Evolutionary conservation across 208 protist genomes (phyloP), one percentile per base, ranked within the genome.

Genomic region (Acanthamoeba sp.): DNA sequence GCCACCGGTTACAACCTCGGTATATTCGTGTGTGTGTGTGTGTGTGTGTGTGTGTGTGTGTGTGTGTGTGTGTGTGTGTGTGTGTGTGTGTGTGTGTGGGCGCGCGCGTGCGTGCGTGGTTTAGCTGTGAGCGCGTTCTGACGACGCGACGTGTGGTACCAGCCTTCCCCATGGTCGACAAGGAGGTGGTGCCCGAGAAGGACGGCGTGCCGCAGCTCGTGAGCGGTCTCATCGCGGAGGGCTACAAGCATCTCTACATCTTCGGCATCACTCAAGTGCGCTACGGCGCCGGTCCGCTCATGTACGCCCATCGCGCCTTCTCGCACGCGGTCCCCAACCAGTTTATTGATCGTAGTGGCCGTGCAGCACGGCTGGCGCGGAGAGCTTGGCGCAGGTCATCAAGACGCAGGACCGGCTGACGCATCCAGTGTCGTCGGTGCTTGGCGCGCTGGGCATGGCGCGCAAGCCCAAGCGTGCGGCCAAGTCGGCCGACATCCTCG

Each of bases 1-100:
- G 87, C 85, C 57, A 95, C 93, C 45, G 93, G 93, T 27, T 95
- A 93, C 36, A 34, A 93, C 22, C n/a, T 78, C 4, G 52, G 69
- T 82, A 62, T 10, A 16, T 52, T 9, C 45, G 45, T 52, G 45
- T 52, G 45, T 16, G 45, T 52, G 45, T 52, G 45, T 10, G 42
- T 48, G n/a, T n/a, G n/a, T n/a, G n/a, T n/a, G n/a, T n/a, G n/a
- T n/a, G n/a, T n/a, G n/a, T n/a, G n/a, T 10, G 42, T 48, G n/a
- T n/a, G n/a, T n/a, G n/a, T n/a, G n/a, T n/a, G n/a, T n/a, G n/a
- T n/a, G n/a, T n/a, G n/a, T n/a, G n/a, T n/a, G n/a, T n/a, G n/a
- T n/a, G n/a, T n/a, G n/a, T n/a, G n/a, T n/a, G n/a, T n/a, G n/a
- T n/a, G n/a, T n/a, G n/a, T n/a, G n/a, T n/a, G n/a, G n/a, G n/a